Base-by-base conservation (phyloP, 2,329 filamentous ascomycete genomes). In the Rhinocladiella similis region DNA sequence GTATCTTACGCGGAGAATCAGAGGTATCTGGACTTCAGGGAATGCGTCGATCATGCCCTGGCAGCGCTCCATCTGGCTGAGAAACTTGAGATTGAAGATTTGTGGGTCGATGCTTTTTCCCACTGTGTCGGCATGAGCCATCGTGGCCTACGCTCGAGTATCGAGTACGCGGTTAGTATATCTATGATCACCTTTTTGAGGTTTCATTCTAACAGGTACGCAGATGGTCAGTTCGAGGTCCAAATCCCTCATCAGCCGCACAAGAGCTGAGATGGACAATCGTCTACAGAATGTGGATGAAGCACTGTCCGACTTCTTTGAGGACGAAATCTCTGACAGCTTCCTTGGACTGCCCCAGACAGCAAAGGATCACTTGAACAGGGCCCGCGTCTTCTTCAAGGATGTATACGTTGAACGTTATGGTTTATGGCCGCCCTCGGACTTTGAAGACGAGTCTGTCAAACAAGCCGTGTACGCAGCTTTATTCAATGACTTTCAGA, bases 101-200 rank as follows among this genome's bases (percentile, higher is more conserved):
- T 90, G 12, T 93, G 90, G 77, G 80, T 85, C 10, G 82, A 89
- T 65, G 85, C 89, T 0, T 91, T 92, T 70, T 80, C 83, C 13
- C 90, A 94, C 66, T 91, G 89, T 67, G 86, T 88, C 35, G 90
- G 89, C 42, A 91, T 93, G 89, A 62, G 57, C 38, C 41, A 64
- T 50, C 60, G 59, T 29, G 61, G 59, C 35, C 56, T 66, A 16
- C 50, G 55, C 13, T 57, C 61, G n/a, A 65, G 61, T 52, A 43
- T 50, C 25, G 27, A 66, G 41, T 66, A 66, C 43, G 36, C 46
- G 13, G 62, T 64, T 42, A 53, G 62, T 61, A 14, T 5, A 14
- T 29, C 22, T 29, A 5, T 25, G 38, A 19, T 49, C 46, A n/a
- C 18, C n/a, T 9, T 9, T 10, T 18, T 43, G 13, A 18, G 29